Percentiles rank a stretch among this genome's conserved stretches.
phyloP scores from a whole-genome alignment of 345 rosid species.

The Gossypium raimondii region DNA sequence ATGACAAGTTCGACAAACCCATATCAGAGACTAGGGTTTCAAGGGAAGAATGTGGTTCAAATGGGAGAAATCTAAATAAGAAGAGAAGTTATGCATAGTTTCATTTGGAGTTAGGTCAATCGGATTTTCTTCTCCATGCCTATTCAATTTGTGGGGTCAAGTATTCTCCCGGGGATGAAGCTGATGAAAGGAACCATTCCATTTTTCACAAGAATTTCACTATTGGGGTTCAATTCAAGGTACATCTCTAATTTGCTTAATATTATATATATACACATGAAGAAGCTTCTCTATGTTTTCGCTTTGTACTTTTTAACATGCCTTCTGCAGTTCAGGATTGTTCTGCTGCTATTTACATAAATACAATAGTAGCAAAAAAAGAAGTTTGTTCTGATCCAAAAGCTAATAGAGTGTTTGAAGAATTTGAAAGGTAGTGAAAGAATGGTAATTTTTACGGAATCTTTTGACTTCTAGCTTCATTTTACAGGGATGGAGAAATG shows the following conservation, averaged over 20 bases:
- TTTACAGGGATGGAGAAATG: constrained; percentile 56
- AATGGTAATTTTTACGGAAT: not conserved
- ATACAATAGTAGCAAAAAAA: no score
- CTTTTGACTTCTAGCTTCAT: not conserved
- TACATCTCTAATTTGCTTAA: constrained; percentile 1
- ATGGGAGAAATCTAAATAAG: no score
- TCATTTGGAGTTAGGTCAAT: constrained; percentile 45
- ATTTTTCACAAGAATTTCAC: constrained; percentile 51
- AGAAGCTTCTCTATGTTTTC: no score
- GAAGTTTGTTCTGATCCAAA: not conserved
- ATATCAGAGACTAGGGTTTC: no score
- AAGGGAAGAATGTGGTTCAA: no score
- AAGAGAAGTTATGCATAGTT: no score
- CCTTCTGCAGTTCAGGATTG: not conserved
- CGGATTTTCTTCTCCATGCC: constrained; percentile 69
- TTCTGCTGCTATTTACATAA: not conserved
- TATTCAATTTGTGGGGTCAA: constrained; percentile 52
- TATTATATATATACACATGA: not conserved
- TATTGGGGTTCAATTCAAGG: constrained; percentile 72
- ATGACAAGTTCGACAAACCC: not conserved
- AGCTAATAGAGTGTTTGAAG: not conserved
- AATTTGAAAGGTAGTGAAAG: not conserved
- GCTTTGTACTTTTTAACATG: no score
- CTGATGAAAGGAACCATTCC: constrained; percentile 74
- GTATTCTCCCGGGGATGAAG: constrained; percentile 9